Evolutionary conservation across 129 eudicot species (phyloP), one percentile per base, ranked within the genome.

Genomic region (Flaveria sonorensis): DNA sequence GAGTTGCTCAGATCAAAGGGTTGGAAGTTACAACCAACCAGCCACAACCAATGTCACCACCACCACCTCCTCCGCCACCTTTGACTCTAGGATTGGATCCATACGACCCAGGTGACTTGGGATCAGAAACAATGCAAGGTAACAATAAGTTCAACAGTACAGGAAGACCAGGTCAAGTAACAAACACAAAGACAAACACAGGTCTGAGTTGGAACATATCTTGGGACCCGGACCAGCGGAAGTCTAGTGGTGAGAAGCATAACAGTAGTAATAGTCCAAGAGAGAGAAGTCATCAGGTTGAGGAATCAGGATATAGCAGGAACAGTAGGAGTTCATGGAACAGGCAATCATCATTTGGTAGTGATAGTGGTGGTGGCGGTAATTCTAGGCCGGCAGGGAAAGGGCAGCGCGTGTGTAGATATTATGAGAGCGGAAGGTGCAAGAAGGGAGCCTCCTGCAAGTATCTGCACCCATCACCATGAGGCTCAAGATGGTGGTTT

Each of bases 381-480:
- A 82, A 86, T 26, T 76, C 68, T 13, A 84, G 82, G 42, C 86
- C 86, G 84, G 86, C 89, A 16, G 53, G 79, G 10, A 86, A 83
- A 85, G 87, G 83, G 56, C 90, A 85, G 80, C 86, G 94, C 13
- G 85, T 87, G n/a, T 89, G 97, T 74, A 92, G 81, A 83, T 88
- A 82, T 74, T 86, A 87, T 40, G 96, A 86, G 81, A 87, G 87
- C 21, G 97, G 96, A 71, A 85, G 76, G 78, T 92, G 97, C 82
- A 89, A 81, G 85, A 92, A 87, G 79, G 97, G 97, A 53, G 89
- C 97, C 23, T 81, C 84, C n/a, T 89, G 97, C 79, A 86, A 86
- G 79, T 84, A 89, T 71, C 81, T 92, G 83, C 97, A 92, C 81
- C 91, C 91, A 16, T 88, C 69, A 81, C 91, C 89, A 20, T 87